Base-by-base conservation (phyloP, 345 rosid genomes). In the Corchorus capsularis region DNA sequence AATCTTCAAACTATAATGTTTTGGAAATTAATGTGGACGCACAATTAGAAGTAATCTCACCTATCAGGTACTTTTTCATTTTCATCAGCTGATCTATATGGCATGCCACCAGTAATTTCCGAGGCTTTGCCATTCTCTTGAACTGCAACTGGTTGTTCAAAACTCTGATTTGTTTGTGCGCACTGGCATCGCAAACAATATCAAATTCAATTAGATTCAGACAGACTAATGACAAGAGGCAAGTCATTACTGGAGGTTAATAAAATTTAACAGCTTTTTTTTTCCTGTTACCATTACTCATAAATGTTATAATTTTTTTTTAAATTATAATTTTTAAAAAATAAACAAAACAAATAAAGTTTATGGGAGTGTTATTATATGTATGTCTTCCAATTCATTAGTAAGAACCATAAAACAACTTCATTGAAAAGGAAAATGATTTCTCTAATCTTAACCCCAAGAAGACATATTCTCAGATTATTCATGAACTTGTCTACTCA, bases 91-190 rank as follows among this genome's bases (percentile, higher is more conserved):
- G 82, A 60, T 45, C 69, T 73, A 49, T 69, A 54, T 53, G 82
- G 71, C 72, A 77, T 77, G 49, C 3, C 50, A 5, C 68, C 84
- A 20, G 52, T 55, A 73, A 15, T 84, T 55, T 72, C 82, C 4
- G 87, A 56, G 66, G 70, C 64, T 75, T 69, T 79, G 47, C 73
- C 54, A 60, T 69, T 71, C 34, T 78, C 83, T 77, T 79, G 81
- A 65, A 61, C 82, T 17, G 27, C 63, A 56, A 69, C 72, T 65
- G 86, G 55, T 78, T 73, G 80, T 37, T 80, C 78, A 70, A 56
- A 62, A 72, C 71, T 22, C 57, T 74, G 81, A 73, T 62, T 75
- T 77, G 80, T 66, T 47, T 72, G 73, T 66, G 49, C 75, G 63
- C 80, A 72, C 86, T 82, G 80, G 63, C 73, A 84, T 76, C 12